Base-by-base conservation (phyloP, 2,329 filamentous ascomycete species). In the Apiospora aurea region DNA sequence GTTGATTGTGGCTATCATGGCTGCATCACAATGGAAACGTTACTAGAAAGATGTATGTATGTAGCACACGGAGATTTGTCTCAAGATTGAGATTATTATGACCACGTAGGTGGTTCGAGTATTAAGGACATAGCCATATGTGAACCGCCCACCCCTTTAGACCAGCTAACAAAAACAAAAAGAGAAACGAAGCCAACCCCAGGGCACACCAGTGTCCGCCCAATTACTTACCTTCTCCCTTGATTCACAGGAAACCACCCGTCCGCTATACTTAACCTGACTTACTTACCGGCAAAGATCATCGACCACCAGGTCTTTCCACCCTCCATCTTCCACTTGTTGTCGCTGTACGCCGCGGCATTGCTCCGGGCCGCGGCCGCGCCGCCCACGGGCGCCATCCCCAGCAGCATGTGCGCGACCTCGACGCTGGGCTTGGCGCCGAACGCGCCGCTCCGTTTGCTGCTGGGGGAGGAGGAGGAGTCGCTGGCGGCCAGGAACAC, bases 341-440 rank as follows among this genome's bases (percentile, higher is more conserved):
- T 61, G 2, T 61, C 53, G 29, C 18, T 34, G 29, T 24, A 1
- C 3, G 49, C 49, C 6, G 49, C n/a, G n/a, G 49, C 18, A 13
- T 51, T 49, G 21, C 49, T 5, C 49, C 13, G 2, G 18, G 46
- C 46, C 16, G 18, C 29, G 18, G 46, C 46, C 16, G 18, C 29
- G 0, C 53, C 29, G 16, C 13, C 67, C 4, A n/a, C 26, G 14
- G 43, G 11, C 14, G 46, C 34, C 16, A 29, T 38, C 8, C 67
- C 67, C 18, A 49, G 43, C 4, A 68, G 67, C 24, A 68, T 47
- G 43, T 46, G 43, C 24, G 67, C 43, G 67, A 68, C 34, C 67
- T 38, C 67, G 43, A 46, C 24, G 43, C 67, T 68, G 24, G 67
- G 67, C 67, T 68, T 68, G 24, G 24, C 43, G 24, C 43, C 43